phyloP scores from a whole-genome alignment of 805 yeast genomes.

The Schizosaccharomyces cryophilus region DNA sequence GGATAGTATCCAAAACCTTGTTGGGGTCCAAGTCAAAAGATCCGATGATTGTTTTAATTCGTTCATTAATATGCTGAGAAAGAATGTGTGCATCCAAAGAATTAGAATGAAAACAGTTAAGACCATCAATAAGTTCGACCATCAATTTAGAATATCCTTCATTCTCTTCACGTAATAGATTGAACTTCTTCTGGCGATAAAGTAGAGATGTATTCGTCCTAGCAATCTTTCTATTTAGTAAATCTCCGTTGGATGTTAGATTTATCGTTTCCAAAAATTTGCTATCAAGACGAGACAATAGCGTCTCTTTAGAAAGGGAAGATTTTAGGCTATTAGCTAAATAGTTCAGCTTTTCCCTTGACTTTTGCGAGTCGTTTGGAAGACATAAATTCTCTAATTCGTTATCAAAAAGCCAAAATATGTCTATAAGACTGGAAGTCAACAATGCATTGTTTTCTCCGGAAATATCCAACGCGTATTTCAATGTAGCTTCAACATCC shows the following conservation, averaged over 20 bases:
- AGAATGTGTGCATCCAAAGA: constrained; percentile 9
- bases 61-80: constrained; percentile 15
- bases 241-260: background rate
- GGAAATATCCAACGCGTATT: no score
- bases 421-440: background rate
- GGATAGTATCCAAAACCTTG: constrained; percentile 36
- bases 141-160: constrained; percentile 51
- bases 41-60: constrained; percentile 37
- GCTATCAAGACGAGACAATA: background rate
- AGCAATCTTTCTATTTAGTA: background rate
- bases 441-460: background rate
- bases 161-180: constrained; percentile 44
- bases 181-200: constrained; percentile 30
- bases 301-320: background rate
- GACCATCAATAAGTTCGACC: constrained; percentile 8
- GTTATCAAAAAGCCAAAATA: background rate
- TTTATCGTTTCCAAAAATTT: background rate
- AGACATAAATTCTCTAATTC: background rate
- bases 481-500: no score
- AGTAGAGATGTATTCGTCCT: constrained; percentile 23
- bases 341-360: background rate
- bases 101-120: constrained; percentile 12
- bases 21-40: constrained; percentile 53
- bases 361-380: background rate
- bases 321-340: background rate